Evolutionary conservation across 805 yeast genomes (phyloP).

Genomic region (Lachancea cidri): DNA sequence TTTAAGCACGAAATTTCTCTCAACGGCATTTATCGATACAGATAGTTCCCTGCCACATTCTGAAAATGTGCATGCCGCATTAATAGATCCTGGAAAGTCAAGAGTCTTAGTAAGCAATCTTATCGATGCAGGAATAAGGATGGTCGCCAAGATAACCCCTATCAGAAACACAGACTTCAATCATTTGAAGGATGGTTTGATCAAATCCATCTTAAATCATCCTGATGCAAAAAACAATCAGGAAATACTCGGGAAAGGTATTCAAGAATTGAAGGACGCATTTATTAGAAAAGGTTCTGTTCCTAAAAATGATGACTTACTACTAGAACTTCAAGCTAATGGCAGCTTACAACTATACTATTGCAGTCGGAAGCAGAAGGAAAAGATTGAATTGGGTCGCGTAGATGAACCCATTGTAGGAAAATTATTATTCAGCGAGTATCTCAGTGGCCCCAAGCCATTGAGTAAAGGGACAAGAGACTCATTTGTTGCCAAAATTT

Average conservation of each 20-base stretch:
- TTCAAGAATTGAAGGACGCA: constrained; percentile 57
- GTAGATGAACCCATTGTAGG: constrained; percentile 60
- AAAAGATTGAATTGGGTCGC: constrained; percentile 46
- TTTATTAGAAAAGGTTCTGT: constrained; percentile 67
- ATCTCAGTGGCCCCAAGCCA: constrained; percentile 54
- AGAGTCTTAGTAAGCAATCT: constrained; percentile 50
- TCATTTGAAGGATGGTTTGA: constrained; percentile 84
- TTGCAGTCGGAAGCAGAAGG: constrained; percentile 36
- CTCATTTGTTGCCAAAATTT: constrained; percentile 19
- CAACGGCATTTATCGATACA: constrained; percentile 34
- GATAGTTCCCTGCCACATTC: constrained; percentile 32
- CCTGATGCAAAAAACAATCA: constrained; percentile 49
- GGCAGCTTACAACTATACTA: constrained; percentile 46
- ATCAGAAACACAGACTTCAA: constrained; percentile 86
- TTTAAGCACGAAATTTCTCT: constrained; percentile 40
- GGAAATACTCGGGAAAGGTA: constrained; percentile 51
- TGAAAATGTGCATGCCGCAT: constrained; percentile 39
- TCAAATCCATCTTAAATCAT: constrained; percentile 69
- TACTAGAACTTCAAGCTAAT: constrained; percentile 46
- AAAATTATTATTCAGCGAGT: constrained; percentile 66
- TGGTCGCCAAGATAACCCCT: constrained; percentile 76
- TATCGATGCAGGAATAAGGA: constrained; percentile 52
- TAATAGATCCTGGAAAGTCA: constrained; percentile 50
- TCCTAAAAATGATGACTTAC: constrained; percentile 64
- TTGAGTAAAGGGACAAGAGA: constrained; percentile 26